Conservation (phyloP, 495 filamentous ascomycete genomes). For the Ramalina intermedia region DNA sequence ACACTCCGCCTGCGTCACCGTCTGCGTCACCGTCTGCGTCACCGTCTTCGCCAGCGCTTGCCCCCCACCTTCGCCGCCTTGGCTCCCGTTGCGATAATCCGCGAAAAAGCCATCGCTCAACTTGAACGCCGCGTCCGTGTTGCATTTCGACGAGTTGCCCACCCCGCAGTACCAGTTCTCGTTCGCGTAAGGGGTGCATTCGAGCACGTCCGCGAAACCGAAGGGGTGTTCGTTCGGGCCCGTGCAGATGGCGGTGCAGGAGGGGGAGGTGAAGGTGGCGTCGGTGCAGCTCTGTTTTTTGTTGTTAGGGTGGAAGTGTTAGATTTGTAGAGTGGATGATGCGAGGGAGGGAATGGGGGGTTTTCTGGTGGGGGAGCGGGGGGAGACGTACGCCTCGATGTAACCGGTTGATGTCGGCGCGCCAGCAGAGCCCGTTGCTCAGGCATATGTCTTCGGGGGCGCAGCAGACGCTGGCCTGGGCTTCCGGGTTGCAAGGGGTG, state of each 20-base stretch:
- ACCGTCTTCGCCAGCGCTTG: background rate
- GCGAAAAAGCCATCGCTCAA: background rate
- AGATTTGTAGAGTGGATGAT: too few species aligned
- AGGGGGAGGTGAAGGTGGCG: background rate
- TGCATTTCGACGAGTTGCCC: background rate
- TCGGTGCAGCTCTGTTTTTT: background rate
- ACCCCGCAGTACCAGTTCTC: background rate
- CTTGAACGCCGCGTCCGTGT: background rate
- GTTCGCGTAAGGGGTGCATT: background rate
- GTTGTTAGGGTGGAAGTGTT: background rate
- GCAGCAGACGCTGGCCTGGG: background rate
- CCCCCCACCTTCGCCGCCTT: background rate
- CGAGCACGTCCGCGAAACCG: background rate
- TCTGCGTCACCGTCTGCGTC: background rate
- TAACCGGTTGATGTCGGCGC: background rate
- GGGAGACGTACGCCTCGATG: background rate
- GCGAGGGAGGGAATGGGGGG: too few species aligned
- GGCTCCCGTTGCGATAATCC: background rate
- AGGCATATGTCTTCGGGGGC: background rate
- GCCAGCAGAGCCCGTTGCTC: background rate
- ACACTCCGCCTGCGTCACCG: background rate
- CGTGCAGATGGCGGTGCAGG: background rate
- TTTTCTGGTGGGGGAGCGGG: too few species aligned
- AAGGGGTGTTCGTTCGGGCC: background rate
- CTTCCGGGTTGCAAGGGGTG: background rate